Evolutionary conservation across 1,139 yeast species (phyloP).

Genomic region (Saccharomyces hybrid): DNA sequence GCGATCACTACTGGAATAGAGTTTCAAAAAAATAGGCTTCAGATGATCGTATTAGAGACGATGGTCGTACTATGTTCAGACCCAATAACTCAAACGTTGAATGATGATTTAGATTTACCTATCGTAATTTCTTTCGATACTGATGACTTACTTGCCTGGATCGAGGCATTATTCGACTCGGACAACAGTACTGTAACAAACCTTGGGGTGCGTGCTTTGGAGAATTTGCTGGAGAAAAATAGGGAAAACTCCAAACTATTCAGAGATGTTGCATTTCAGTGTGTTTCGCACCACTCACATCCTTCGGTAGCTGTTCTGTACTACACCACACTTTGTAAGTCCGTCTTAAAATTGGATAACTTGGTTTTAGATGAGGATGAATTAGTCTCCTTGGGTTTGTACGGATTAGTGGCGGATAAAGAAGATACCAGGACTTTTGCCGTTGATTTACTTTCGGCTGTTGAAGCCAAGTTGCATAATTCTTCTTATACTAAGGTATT

Average conservation of each 20-base stretch:
- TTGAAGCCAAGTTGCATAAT: slow-evolving; percentile 29
- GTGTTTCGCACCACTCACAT: slow-evolving; percentile 51
- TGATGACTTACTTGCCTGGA: slow-evolving; percentile 66
- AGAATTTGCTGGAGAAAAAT: slow-evolving; percentile 57
- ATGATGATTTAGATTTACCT: slow-evolving; percentile 34
- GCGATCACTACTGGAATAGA: slow-evolving; percentile 61
- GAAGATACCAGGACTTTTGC: slow-evolving; percentile 30
- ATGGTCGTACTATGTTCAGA: slow-evolving; percentile 79
- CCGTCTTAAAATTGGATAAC: slow-evolving; percentile 31
- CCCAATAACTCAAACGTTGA: slow-evolving; percentile 46
- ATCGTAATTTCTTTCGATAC: slow-evolving; percentile 61
- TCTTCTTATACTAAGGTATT: slow-evolving; percentile 32
- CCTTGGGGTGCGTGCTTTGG: slow-evolving; percentile 66
- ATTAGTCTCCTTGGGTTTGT: slow-evolving; percentile 30
- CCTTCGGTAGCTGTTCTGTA: slow-evolving; percentile 56
- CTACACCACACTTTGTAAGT: slow-evolving; percentile 62
- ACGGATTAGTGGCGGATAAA: slow-evolving; percentile 29
- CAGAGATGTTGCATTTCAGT: slow-evolving; percentile 57
- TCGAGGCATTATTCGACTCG: slow-evolving; percentile 58
- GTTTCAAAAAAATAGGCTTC: slow-evolving; percentile 55
- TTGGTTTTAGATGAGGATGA: slow-evolving; percentile 30
- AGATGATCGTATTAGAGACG: slow-evolving; percentile 66
- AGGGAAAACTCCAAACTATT: slow-evolving; percentile 50
- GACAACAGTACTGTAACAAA: slow-evolving; percentile 52
- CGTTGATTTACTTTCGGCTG: slow-evolving; percentile 29